These are phyloP conservation scores for Lathyrus oleraceus DNA, from an alignment of 306 rosid genomes.

Conservation along the genomic window DNA sequence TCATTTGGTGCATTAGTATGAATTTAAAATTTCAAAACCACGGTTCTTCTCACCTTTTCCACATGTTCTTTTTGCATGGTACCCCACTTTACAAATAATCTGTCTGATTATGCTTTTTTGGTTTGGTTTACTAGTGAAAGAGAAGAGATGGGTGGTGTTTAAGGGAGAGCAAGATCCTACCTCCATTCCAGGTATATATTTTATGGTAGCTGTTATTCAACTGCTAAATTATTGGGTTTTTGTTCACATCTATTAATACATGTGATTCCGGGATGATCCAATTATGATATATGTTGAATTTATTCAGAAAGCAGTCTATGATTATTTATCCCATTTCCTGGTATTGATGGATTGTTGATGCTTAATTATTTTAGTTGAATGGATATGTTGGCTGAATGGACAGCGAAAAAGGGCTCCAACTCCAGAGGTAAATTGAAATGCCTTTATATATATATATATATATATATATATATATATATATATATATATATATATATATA, in stretches of 20 bases:
- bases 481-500: no score
- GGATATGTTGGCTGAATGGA: slow-evolving; percentile 98
- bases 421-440: slow-evolving; percentile 57
- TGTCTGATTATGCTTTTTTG: slow-evolving; percentile 34
- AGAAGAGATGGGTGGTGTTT: slow-evolving; percentile 95
- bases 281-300: neutral
- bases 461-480: no score
- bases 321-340: slow-evolving; percentile 28
- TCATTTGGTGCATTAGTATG: slow-evolving; percentile 9
- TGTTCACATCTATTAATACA: neutral
- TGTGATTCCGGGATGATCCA: slow-evolving; percentile 2
- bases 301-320: slow-evolving; percentile 18
- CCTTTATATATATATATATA: slow-evolving; percentile 5
- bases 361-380: slow-evolving; percentile 71
- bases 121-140: slow-evolving; percentile 66
- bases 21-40: slow-evolving; percentile 21
- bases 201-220: slow-evolving; percentile 20
- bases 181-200: slow-evolving; percentile 73
- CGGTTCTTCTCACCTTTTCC: neutral
- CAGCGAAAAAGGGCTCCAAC: slow-evolving; percentile 98
- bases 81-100: slow-evolving; percentile 7
- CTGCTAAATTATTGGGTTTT: slow-evolving; percentile 1
- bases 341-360: slow-evolving; percentile 31
- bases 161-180: slow-evolving; percentile 94
- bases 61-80: neutral